phyloP scores from a whole-genome alignment of 805 yeast genomes.

The Hanseniaspora lindneri region DNA sequence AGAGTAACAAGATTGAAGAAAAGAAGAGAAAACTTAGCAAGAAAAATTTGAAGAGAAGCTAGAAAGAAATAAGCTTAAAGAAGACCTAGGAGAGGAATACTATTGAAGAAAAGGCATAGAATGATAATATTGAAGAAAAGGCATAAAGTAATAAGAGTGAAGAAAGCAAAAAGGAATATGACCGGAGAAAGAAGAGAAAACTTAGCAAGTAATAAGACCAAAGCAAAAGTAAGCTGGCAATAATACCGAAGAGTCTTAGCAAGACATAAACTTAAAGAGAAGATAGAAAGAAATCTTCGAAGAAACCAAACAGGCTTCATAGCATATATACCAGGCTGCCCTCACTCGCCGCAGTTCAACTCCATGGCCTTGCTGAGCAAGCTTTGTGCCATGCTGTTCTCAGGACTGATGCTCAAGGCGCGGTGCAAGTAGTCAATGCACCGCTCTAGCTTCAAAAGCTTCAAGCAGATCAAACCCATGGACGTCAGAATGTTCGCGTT shows the following conservation, averaged over 20 bases:
- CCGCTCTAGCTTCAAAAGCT: conserved; percentile 46
- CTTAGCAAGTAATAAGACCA: not conserved
- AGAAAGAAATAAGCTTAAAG: too few relatives aligned
- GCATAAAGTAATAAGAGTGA: too few relatives aligned
- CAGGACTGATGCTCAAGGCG: conserved; percentile 66
- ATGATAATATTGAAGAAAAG: too few relatives aligned
- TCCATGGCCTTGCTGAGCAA: conserved; percentile 68
- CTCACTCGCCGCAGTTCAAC: conserved; percentile 30
- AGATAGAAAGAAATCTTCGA: not conserved
- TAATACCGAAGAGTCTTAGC: too few relatives aligned
- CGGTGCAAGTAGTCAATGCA: conserved; percentile 71
- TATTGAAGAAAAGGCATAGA: too few relatives aligned
- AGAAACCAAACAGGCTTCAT: not conserved
- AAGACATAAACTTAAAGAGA: not conserved
- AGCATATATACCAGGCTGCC: too few relatives aligned
- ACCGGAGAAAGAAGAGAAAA: not conserved
- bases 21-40: too few relatives aligned
- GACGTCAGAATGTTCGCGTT: conserved; percentile 73
- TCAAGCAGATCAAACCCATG: conserved; percentile 70
- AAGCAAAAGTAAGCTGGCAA: not conserved
- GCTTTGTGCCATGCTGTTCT: conserved; percentile 77
- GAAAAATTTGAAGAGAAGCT: too few relatives aligned
- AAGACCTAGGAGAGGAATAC: too few relatives aligned
- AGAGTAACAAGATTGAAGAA: too few relatives aligned
- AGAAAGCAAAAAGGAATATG: not conserved